phyloP scores from a whole-genome alignment of 2,329 filamentous ascomycete genomes.

The Clarireedia paspali region DNA sequence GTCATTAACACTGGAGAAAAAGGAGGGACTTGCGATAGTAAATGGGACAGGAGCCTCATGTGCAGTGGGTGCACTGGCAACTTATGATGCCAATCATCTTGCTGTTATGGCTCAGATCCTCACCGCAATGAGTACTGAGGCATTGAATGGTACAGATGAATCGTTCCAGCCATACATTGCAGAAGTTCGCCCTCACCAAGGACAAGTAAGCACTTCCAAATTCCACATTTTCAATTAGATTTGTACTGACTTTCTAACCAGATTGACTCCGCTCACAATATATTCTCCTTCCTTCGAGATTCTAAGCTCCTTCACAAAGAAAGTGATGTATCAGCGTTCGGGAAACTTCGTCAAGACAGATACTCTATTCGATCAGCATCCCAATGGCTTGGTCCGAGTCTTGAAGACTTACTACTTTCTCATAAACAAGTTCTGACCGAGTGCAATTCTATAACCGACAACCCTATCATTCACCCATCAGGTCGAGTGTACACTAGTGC shows the following conservation, averaged over 20 bases:
- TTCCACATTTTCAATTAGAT: no score
- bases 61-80: constrained; percentile 37
- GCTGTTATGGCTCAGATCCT: constrained; percentile 47
- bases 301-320: no score
- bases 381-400: constrained; percentile 60
- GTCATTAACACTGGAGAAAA: constrained; percentile 35
- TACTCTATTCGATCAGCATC: constrained; percentile 57
- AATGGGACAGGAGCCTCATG: constrained; percentile 41
- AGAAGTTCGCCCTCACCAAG: constrained; percentile 47
- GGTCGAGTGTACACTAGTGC: constrained; percentile 48
- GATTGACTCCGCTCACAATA: constrained; percentile 47
- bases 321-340: no score
- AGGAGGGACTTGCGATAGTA: constrained; percentile 44
- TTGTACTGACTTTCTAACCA: no score
- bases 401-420: constrained; percentile 55
- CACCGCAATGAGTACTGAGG: constrained; percentile 55
- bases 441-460: constrained; percentile 53
- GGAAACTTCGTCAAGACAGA: constrained; percentile 48
- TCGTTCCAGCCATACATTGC: constrained; percentile 54
- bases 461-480: constrained; percentile 44
- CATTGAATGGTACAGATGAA: constrained; percentile 46
- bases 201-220: constrained; percentile 21
- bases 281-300: constrained; percentile 38
- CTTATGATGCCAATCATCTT: constrained; percentile 46
- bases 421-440: constrained; percentile 50